These are phyloP conservation scores for Oryza australiensis DNA, from an alignment of 176 grass and related monocot species.

Conservation along the genomic window DNA sequence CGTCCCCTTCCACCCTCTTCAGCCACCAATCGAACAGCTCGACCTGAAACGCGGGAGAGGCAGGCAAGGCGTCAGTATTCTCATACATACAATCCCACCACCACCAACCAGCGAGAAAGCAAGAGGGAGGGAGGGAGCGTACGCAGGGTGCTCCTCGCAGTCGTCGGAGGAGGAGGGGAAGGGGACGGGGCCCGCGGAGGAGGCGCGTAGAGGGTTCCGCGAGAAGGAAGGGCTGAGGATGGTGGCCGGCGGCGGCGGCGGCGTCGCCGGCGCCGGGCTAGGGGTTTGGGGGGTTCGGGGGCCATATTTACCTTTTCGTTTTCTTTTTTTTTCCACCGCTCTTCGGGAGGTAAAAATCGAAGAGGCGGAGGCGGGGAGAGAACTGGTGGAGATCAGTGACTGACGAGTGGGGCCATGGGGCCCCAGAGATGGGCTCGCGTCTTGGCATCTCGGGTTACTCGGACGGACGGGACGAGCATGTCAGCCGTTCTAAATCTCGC, in stretches of 20 bases:
- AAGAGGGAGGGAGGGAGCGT: neutral
- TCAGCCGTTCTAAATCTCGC: too few relatives aligned
- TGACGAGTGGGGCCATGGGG: too few relatives aligned
- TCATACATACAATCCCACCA: neutral
- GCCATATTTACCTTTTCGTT: neutral
- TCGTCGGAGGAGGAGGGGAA: neutral
- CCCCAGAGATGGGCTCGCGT: too few relatives aligned
- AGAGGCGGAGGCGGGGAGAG: too few relatives aligned
- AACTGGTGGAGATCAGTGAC: too few relatives aligned
- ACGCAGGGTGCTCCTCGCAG: neutral
- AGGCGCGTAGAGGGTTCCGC: neutral
- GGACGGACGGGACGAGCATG: too few relatives aligned
- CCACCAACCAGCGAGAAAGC: neutral
- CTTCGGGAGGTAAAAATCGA: too few relatives aligned
- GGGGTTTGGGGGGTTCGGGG: neutral
- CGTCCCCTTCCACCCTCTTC: conserved; percentile 21
- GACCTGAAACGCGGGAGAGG: conserved; percentile 21
- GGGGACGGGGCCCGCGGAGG: neutral
- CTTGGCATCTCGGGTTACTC: too few relatives aligned
- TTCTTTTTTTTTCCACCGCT: too few relatives aligned
- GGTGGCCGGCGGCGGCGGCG: neutral
- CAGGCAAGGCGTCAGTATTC: neutral
- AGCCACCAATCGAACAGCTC: conserved; percentile 35
- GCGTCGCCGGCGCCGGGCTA: neutral
- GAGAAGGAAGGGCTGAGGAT: neutral